Base-by-base conservation (phyloP, 2,329 filamentous ascomycete species). In the Aspergillus ruber region DNA sequence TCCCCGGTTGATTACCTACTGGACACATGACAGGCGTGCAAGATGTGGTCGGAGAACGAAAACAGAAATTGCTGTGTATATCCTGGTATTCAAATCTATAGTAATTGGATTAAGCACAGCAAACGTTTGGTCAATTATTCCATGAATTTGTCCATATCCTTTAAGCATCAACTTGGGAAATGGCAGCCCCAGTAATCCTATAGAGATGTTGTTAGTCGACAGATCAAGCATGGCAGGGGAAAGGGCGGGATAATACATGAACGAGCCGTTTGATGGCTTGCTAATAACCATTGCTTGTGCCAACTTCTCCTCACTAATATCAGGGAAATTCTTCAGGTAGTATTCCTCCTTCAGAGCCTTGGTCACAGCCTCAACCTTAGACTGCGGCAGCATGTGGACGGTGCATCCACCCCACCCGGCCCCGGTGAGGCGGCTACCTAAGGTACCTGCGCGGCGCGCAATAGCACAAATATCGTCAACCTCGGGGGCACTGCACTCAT, bases 351-450 rank as follows among this genome's bases (percentile, higher is more conserved):
- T 81, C 79, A 93, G 83, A 4, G 88, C 88, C 60, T 80, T 76
- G 66, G 81, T 88, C 18, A 98, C 87, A 21, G 74, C 80, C 4
- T 85, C 83, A 0, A 96, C 86, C 69, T 86, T 91, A 60, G 89
- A 80, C 49, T 83, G 86, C 0, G 91, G 86, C 45, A 97, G 86
- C 48, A 98, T 78, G 72, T 98, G 93, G 49, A 98, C 91, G 51
- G 83, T 93, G 72, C 93, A 97, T 2, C 93, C 93, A 52, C 93
- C 93, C 93, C 93, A 98, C 3, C 93, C 93, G 0, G 93, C 93
- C 35, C 93, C 93, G 0, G 91, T 97, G 57, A 96, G 72, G 21
- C 91, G 77, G 57, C 86, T 90, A 23, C 91, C 93, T 64, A 89
- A 90, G 15, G 87, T 82, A 2, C 93, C 93, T 1, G 87, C 87